Base-by-base conservation (phyloP, 805 yeast species). In the Teunomyces cretensis region DNA sequence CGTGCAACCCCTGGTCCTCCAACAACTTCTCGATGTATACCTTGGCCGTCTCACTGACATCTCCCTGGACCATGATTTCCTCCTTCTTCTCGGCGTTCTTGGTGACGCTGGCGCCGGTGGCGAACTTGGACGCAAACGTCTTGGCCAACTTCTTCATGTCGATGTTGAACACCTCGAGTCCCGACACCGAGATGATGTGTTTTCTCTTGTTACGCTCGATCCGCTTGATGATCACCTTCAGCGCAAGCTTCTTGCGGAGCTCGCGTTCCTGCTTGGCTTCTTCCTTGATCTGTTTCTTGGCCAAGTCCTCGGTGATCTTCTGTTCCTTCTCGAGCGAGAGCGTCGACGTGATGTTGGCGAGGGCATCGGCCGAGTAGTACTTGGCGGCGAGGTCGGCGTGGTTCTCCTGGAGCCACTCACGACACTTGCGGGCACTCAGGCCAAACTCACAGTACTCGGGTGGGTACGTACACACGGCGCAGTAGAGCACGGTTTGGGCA, bases 381-480 rank as follows among this genome's bases (percentile, higher is more conserved):
- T 76, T 63, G 26, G 75, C 70, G 57, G 62, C 91, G 32, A 85
- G 60, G 12, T 78, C 86, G 2, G 72, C 66, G 54, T 88, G 74
- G 41, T 75, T 70, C 33, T 77, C 80, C 46, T 77, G 70, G 36
- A 92, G 74, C 96, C 97, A 89, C 16, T 77, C 81, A 56, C 86
- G 88, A 69, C 98, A 91, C 60, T 88, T 81, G 60, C 83, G 84
- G 65, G 87, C 76, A 22, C 83, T 70, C 38, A 86, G 87, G 9
- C 96, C 94, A 61, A 91, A 91, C 62, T 92, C 97, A 70, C 98
- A 91, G 68, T 83, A 91, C 65, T 80, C 96, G 3, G 88, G 88
- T n/a, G 96, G 96, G 60, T 78, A 83, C 1, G 88, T 68, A 62
- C 96, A 88, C 11, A 88, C 78, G 4, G 81, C 89, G 62, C 96